A percentile compares a stretch with the other conserved stretches of the same genome.
Conservation (phyloP, 2,329 filamentous ascomycete species). For the Ophiostoma sp. region DNA sequence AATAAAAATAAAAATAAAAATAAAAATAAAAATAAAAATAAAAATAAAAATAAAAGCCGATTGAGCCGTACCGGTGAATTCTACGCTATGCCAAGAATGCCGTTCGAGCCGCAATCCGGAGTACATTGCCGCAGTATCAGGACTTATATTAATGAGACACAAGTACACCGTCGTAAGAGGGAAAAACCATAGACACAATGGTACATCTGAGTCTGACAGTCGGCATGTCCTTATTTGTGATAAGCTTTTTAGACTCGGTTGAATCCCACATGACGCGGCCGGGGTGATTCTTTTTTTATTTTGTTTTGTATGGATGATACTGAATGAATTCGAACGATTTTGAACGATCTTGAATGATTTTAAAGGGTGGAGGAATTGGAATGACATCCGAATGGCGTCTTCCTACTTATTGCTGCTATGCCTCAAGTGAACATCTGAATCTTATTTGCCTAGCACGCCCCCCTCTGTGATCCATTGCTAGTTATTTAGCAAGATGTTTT, state of each 20-base stretch:
- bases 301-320: too few relatives aligned
- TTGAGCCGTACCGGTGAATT: neutral
- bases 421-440: neutral
- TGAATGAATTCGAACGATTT: too few relatives aligned
- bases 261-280: constrained; percentile 1
- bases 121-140: neutral
- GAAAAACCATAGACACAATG: neutral
- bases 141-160: neutral
- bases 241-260: constrained; percentile 2
- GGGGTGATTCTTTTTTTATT: neutral
- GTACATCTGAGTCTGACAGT: neutral
- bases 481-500: too few relatives aligned
- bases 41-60: too few relatives aligned
- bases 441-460: neutral
- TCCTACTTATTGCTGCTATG: neutral
- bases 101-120: neutral
- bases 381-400: neutral
- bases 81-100: neutral
- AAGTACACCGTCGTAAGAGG: neutral
- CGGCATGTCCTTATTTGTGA: neutral
- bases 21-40: too few relatives aligned
- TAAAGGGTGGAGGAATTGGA: too few relatives aligned
- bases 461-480: too few relatives aligned
- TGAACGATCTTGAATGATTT: too few relatives aligned
- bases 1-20: too few relatives aligned